Conservation (phyloP, 2,329 filamentous ascomycete species). For the Colletotrichum sp. region DNA sequence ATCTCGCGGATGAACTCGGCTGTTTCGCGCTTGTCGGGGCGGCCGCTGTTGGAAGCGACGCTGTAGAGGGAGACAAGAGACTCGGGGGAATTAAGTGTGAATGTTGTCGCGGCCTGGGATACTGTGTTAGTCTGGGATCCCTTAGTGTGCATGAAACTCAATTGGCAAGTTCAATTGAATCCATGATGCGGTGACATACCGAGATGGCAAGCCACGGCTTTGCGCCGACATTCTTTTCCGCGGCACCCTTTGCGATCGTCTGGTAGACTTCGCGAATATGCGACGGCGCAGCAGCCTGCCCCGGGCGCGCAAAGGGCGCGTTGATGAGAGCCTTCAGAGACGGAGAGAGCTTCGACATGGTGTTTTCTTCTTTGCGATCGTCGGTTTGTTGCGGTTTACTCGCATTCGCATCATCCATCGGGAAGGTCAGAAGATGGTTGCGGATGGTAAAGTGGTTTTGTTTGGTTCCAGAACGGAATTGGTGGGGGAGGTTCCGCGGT, state of each 20-base stretch:
- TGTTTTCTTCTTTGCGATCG: conserved; percentile 16
- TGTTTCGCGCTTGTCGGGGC: conserved; percentile 36
- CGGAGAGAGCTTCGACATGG: conserved; percentile 76
- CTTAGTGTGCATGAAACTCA: neutral
- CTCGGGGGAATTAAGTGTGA: conserved; percentile 86
- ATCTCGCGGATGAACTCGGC: conserved; percentile 79
- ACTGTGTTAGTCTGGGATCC: neutral
- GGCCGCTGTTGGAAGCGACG: conserved; percentile 41
- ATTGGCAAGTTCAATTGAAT: neutral
- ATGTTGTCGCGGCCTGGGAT: conserved; percentile 74
- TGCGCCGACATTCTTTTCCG: conserved; percentile 63
- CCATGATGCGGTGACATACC: conserved; percentile 41
- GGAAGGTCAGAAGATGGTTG: neutral
- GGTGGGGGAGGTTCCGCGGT: conserved; percentile 2
- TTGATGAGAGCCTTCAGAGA: conserved; percentile 77
- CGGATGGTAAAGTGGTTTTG: conserved; percentile 12
- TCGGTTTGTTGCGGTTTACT: neutral
- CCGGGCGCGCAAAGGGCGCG: conserved; percentile 68
- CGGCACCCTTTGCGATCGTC: conserved; percentile 67
- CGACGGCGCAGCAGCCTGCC: conserved; percentile 67
- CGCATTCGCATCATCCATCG: conserved; percentile 10
- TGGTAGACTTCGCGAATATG: conserved; percentile 69
- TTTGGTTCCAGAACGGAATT: neutral
- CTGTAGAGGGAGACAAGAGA: conserved; percentile 69
- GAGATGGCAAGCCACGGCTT: conserved; percentile 72